Conservation (phyloP, 176 grass and related monocot species). For the Paspalum notatum region DNA sequence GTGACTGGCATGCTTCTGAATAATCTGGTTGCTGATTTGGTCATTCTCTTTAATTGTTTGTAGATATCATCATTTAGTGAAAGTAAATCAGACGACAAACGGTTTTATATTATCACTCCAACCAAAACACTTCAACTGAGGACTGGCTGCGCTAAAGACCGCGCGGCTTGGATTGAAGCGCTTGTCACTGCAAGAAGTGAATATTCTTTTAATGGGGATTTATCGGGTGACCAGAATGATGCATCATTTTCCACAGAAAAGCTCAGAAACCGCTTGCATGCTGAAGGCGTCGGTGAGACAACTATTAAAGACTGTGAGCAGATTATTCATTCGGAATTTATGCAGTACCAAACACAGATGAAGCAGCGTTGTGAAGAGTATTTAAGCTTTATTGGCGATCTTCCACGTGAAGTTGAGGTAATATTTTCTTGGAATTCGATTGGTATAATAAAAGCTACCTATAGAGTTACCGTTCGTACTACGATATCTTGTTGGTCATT, state of each 20-base stretch:
- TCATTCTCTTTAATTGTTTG: slow-evolving; percentile 35
- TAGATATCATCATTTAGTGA: slow-evolving; percentile 97
- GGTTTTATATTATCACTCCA: slow-evolving; percentile 89
- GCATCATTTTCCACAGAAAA: slow-evolving; percentile 72
- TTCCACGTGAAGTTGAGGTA: slow-evolving; percentile 80
- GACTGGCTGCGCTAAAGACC: slow-evolving; percentile 76
- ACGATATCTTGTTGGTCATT: not conserved
- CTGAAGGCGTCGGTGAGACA: slow-evolving; percentile 69
- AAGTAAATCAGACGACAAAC: slow-evolving; percentile 90
- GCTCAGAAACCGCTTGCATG: slow-evolving; percentile 76
- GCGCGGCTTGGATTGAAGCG: slow-evolving; percentile 89
- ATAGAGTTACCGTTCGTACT: slow-evolving; percentile 2
- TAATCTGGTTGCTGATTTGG: slow-evolving; percentile 32
- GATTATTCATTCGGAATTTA: slow-evolving; percentile 87
- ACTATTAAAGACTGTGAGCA: slow-evolving; percentile 86
- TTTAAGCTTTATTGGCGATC: slow-evolving; percentile 65
- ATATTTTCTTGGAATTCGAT: slow-evolving; percentile 2
- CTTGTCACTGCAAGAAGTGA: slow-evolving; percentile 79
- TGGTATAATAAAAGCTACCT: not conserved
- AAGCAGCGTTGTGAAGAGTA: slow-evolving; percentile 73
- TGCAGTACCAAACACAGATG: slow-evolving; percentile 65
- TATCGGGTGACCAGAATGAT: slow-evolving; percentile 49
- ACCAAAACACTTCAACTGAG: slow-evolving; percentile 89
- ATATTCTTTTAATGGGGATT: slow-evolving; percentile 48
- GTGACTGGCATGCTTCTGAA: not conserved